These are phyloP conservation scores for Saccharomyces hybrid DNA, from an alignment of 1,139 yeast genomes.

Conservation along the genomic window DNA sequence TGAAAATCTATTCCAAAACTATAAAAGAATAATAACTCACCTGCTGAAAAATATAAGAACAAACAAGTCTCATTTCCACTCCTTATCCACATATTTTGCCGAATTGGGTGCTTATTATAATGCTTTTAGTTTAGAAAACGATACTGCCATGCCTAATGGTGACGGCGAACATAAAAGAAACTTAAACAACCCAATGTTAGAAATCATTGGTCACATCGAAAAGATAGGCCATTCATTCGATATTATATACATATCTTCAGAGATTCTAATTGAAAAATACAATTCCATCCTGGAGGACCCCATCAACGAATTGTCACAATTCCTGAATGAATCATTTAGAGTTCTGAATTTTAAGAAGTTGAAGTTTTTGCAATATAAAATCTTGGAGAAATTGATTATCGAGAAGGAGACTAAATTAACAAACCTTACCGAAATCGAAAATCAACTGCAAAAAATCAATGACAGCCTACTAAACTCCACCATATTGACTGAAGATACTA, in stretches of 20 bases:
- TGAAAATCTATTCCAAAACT: conserved; percentile 47
- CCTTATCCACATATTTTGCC: conserved; percentile 36
- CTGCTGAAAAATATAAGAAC: conserved; percentile 51
- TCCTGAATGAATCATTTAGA: conserved; percentile 57
- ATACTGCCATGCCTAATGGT: conserved; percentile 22
- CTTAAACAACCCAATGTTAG: conserved; percentile 28
- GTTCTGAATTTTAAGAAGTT: conserved; percentile 63
- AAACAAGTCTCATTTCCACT: conserved; percentile 39
- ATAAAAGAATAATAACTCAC: conserved; percentile 51
- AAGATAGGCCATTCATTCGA: conserved; percentile 83
- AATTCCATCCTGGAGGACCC: conserved; percentile 75
- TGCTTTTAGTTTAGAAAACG: conserved; percentile 64
- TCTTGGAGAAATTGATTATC: conserved; percentile 36
- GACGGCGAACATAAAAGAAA: conserved; percentile 6
- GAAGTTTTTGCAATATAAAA: conserved; percentile 59
- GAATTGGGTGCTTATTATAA: conserved; percentile 46
- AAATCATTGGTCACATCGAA: conserved; percentile 47
- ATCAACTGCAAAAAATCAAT: conserved; percentile 28
- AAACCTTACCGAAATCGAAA: conserved; percentile 28
- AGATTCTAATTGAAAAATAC: conserved; percentile 55
- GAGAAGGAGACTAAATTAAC: conserved; percentile 26
- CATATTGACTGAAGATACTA: conserved; percentile 18
- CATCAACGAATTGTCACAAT: conserved; percentile 73
- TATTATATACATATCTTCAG: conserved; percentile 65
- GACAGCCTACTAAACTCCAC: conserved; percentile 28